Evolutionary conservation across 1,284 basidiomycete genomes (phyloP), one percentile per base, ranked within the genome.

Genomic region (Tilletia caries): DNA sequence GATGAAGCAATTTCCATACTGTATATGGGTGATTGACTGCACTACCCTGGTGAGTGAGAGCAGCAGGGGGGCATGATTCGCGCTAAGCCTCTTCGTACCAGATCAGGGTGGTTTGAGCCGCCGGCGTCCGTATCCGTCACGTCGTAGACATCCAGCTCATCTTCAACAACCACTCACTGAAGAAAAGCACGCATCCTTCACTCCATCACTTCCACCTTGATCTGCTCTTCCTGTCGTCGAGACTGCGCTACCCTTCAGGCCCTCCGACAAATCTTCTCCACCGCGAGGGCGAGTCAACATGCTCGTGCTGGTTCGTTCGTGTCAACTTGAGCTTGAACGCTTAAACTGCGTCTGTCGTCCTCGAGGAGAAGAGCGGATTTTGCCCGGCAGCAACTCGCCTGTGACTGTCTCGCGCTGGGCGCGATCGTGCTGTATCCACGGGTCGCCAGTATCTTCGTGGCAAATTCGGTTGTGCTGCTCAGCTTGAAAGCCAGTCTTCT

Each of bases 401-500:
- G 83, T 50, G 81, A 83, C 43, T 75, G 82, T 52, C 74, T 85
- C 1, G 79, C 80, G 4, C 73, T 79, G 33, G 79, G 80, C 1
- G 83, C 83, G 0, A 76, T 81, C 29, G 48, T 84, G 46, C 72
- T 84, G 20, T 84, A 82, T 67, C 83, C 83, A 0, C 62, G 83
- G 29, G 76, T 85, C 6, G 84, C 84, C n/a, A 83, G 81, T 67
- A 74, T 79, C 4, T 74, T 83, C 46, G 77, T 85, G 33, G 79
- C 80, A 41, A 83, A 85, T 74, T 85, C 84, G 68, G 75, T 85
- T 6, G 75, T 85, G 32, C 75, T 85, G 64, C 76, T 85, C 29
- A 79, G 78, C n/a, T 69, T 85, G 32, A 75, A 91, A 25, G 91
- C 91, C 0, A 92, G 70, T 69, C n/a, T 84, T 88, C 29, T 86